A percentile compares a stretch with the other conserved stretches of the same genome.
phyloP scores from a whole-genome alignment of 2,329 filamentous ascomycete genomes.

The Neonectria faginata region DNA sequence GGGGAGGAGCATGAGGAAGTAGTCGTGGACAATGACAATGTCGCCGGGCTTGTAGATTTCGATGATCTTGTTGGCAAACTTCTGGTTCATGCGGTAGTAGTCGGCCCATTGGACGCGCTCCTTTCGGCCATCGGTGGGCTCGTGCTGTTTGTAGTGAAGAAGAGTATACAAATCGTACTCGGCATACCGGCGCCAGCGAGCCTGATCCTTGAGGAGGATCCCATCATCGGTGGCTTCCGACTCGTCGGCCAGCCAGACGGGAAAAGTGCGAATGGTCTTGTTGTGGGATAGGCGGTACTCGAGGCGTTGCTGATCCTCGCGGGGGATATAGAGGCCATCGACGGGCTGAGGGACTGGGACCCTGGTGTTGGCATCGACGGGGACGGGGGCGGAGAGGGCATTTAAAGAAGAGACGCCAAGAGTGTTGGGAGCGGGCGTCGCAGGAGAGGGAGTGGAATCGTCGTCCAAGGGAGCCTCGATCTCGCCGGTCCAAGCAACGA shows the following conservation, averaged over 20 bases:
- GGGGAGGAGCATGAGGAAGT: conserved; percentile 90
- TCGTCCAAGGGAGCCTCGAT: conserved; percentile 67
- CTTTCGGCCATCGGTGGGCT: conserved; percentile 84
- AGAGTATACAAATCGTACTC: conserved; percentile 93
- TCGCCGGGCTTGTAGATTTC: conserved; percentile 93
- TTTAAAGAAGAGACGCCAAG: conserved; percentile 70
- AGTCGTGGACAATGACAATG: conserved; percentile 93
- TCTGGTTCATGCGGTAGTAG: conserved; percentile 92
- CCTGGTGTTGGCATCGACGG: conserved; percentile 71
- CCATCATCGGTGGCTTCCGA: conserved; percentile 74
- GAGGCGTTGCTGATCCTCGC: conserved; percentile 76
- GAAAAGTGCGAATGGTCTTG: conserved; percentile 81
- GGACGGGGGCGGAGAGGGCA: conserved; percentile 82
- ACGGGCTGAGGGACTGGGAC: conserved; percentile 67
- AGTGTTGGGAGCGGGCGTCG: conserved; percentile 59
- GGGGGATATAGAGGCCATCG: conserved; percentile 78
- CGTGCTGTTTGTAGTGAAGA: conserved; percentile 96
- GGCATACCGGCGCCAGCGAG: conserved; percentile 88
- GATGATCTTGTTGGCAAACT: conserved; percentile 90
- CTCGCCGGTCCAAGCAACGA: conserved; percentile 96
- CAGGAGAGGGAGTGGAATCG: conserved; percentile 55
- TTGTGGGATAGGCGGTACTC: conserved; percentile 80
- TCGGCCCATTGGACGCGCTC: conserved; percentile 90
- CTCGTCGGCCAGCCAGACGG: conserved; percentile 90
- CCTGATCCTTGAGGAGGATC: conserved; percentile 82